Conservation (phyloP, 108 stramenopile species). For the Cyclostephanos tholiformis region DNA sequence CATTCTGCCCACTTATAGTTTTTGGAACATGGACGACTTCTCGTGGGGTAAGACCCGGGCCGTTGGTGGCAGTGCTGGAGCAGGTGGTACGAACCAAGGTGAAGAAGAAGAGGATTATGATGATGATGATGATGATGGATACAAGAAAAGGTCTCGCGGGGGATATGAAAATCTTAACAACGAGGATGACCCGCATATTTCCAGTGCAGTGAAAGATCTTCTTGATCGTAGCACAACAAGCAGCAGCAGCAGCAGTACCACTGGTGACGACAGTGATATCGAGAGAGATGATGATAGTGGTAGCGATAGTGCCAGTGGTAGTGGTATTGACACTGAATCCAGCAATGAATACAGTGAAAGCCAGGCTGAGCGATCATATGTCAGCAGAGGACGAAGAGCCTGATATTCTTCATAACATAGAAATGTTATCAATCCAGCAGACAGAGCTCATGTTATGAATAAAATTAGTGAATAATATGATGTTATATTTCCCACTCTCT, state of each 20-base stretch:
- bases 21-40: conserved; percentile 58
- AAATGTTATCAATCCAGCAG: background rate
- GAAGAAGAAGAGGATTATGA: too few species aligned
- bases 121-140: conserved; percentile 24
- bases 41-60: conserved; percentile 57
- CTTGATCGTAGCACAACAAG: conserved; percentile 14
- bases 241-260: conserved; percentile 1
- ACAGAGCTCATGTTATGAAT: too few species aligned
- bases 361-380: conserved; percentile 14
- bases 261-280: conserved; percentile 37
- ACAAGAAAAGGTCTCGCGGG: conserved; percentile 1
- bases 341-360: conserved; percentile 13
- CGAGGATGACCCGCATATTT: background rate
- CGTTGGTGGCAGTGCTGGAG: conserved; percentile 44
- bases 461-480: too few species aligned
- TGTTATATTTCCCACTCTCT: too few species aligned
- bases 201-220: conserved; percentile 3
- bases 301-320: conserved; percentile 39
- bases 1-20: conserved; percentile 47
- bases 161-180: conserved; percentile 4
- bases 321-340: conserved; percentile 20
- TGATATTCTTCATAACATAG: background rate
- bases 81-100: conserved; percentile 13
- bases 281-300: conserved; percentile 18
- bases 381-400: conserved; percentile 12